A percentile compares a stretch with the other conserved stretches of the same genome.
Conservation (phyloP, 2,329 filamentous ascomycete species). For the Botrytis tulipae region DNA sequence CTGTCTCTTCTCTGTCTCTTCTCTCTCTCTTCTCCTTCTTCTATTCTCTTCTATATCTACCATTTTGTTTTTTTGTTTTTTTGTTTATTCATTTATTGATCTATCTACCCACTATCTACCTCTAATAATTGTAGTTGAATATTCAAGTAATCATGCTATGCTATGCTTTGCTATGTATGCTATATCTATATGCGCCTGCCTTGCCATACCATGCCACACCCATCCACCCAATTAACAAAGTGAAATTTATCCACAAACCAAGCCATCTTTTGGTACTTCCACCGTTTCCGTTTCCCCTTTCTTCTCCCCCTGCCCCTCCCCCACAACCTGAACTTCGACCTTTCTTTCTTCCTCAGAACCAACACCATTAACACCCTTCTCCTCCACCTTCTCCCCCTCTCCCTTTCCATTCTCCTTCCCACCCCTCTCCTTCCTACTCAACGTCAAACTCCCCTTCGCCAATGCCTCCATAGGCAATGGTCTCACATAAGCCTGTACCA, state of each 20-base stretch:
- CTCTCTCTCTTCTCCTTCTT: neutral
- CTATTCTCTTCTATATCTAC: neutral
- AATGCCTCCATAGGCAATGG: conserved; percentile 86
- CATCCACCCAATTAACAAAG: neutral
- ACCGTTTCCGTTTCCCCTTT: conserved; percentile 22
- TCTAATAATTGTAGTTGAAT: neutral
- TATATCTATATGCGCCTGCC: neutral
- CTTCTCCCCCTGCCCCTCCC: neutral
- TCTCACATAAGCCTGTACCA: conserved; percentile 82
- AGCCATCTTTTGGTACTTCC: conserved; percentile 32
- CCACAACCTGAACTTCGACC: neutral
- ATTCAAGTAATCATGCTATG: neutral
- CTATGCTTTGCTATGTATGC: no score
- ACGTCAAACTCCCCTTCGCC: conserved; percentile 71
- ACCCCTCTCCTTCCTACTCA: conserved; percentile 66
- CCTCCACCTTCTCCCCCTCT: conserved; percentile 65
- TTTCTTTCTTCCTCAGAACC: conserved; percentile 7
- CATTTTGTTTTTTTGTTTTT: no score
- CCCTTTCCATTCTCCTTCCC: conserved; percentile 51
- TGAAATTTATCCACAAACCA: conserved; percentile 29
- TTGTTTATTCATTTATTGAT: no score
- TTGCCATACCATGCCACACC: neutral
- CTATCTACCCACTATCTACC: neutral
- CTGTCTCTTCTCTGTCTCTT: neutral
- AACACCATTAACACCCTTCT: conserved; percentile 25